Evolutionary conservation across 805 yeast genomes (phyloP), one percentile per base, ranked within the genome.

Genomic region (Cyberlindnera lachancei): DNA sequence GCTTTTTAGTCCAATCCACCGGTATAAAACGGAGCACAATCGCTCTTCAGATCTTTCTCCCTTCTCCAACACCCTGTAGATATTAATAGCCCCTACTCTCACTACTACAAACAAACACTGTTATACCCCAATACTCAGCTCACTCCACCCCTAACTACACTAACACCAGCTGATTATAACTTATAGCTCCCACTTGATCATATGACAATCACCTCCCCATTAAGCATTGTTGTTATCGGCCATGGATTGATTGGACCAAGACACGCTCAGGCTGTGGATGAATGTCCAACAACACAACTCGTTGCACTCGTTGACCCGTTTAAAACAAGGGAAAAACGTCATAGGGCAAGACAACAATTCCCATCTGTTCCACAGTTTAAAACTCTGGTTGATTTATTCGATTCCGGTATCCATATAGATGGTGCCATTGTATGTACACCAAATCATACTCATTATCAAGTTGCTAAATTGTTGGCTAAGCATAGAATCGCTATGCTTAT

Each of bases 361-460:
- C 44, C 42, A 8, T 23, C 27, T 6, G 30, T 40, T 2, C 31
- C 28, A 6, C 28, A 31, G 6, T 42, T 35, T 34, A 30, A 23
- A 14, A 35, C 41, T 3, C 24, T 40, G 5, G 14, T 18, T 3
- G 42, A 36, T 13, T 33, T 38, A 24, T 10, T 41, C 4, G 18
- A 18, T 11, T 18, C 29, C 5, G 30, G 30, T 16, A 15, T 23
- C 7, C 30, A 19, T 10, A 31, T 35, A 3, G 46, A 42, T 23
- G 46, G 42, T 18, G 46, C 46, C 12, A 31, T 40, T 17, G 46
- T 42, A 17, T 42, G 46, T 18, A 42, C 46, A 11, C 46, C 46
- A 7, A 42, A 42, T 37, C 37, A 36, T n/a, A 33, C 44, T 9
- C 46, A 42, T 24, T 36, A 32, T 28, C 4, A 5, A 4, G 46